Evolutionary conservation across 495 filamentous ascomycete genomes (phyloP).

Genomic region (Endocarpon pusillum): DNA sequence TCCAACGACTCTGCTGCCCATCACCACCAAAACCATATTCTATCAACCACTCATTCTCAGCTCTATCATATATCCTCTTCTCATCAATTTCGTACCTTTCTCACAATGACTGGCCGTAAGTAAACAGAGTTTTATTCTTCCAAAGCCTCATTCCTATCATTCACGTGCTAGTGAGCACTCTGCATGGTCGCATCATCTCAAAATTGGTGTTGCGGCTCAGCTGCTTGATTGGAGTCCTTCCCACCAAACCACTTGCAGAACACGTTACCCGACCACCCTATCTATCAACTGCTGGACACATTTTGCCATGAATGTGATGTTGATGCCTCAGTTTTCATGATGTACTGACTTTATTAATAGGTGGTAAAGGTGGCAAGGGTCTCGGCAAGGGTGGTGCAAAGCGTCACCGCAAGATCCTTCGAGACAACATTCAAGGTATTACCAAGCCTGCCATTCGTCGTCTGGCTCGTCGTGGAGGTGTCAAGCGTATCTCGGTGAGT

Average conservation of each 20-base stretch:
- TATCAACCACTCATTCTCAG: conserved; percentile 13
- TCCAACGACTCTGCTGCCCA: conserved; percentile 9
- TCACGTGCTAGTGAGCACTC: too few relatives aligned
- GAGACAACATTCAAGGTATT: conserved; percentile 94
- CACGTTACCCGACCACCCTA: too few relatives aligned
- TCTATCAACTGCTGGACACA: too few relatives aligned
- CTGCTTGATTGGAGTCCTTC: conserved; percentile 2
- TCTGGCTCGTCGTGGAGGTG: conserved; percentile 44
- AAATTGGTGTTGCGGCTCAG: conserved; percentile 7
- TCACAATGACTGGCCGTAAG: conserved; percentile 94
- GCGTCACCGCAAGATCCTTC: conserved; percentile 97
- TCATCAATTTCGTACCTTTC: conserved; percentile 11
- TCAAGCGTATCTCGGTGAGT: conserved; percentile 50
- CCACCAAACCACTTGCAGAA: too few relatives aligned
- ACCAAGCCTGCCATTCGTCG: conserved; percentile 57
- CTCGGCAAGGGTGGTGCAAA: conserved; percentile 91
- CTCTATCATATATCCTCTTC: conserved; percentile 12
- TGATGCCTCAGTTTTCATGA: conserved; percentile 1
- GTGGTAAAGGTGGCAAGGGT: conserved; percentile 81
- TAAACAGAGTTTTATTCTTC: conserved; percentile 22
- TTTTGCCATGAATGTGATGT: not conserved
- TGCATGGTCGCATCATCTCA: conserved; percentile 13
- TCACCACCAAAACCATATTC: conserved; percentile 8
- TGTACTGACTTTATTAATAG: conserved; percentile 22
- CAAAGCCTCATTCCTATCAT: conserved; percentile 5